These are phyloP conservation scores for Tetracladium marchalianum DNA, from an alignment of 495 filamentous ascomycete genomes.

Conservation along the genomic window DNA sequence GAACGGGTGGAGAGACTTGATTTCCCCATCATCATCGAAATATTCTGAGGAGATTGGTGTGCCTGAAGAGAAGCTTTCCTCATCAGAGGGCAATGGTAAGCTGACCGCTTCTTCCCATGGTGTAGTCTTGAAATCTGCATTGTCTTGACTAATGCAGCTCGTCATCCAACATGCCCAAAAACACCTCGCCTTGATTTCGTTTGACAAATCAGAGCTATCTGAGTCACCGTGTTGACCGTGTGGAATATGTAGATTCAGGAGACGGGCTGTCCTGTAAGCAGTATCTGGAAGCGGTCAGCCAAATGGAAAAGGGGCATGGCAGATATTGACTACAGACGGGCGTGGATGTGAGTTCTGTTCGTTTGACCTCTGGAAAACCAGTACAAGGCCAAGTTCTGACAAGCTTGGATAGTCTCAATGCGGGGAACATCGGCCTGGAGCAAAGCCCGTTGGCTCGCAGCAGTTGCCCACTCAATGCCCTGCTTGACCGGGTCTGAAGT, in stretches of 20 bases:
- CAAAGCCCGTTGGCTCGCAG: slow-evolving; percentile 5
- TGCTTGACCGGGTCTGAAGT: not conserved
- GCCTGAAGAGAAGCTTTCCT: not conserved
- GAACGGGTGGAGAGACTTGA: not conserved
- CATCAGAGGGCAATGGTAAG: slow-evolving; percentile 10
- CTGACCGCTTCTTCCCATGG: slow-evolving; percentile 9
- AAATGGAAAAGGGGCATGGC: not conserved
- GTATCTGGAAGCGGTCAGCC: slow-evolving; percentile 3
- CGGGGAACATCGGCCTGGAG: slow-evolving; percentile 8
- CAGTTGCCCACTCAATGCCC: slow-evolving; percentile 11
- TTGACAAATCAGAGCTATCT: not conserved
- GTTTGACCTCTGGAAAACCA: slow-evolving; percentile 10
- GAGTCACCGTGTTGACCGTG: not conserved
- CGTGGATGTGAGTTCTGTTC: slow-evolving; percentile 7
- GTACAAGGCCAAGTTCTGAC: slow-evolving; percentile 9
- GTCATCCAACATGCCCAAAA: slow-evolving; percentile 13
- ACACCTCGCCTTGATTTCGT: slow-evolving; percentile 4
- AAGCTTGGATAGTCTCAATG: slow-evolving; percentile 8
- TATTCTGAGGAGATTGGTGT: slow-evolving; percentile 3
- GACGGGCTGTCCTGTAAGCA: slow-evolving; percentile 8
- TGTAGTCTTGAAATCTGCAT: slow-evolving; percentile 4
- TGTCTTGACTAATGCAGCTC: slow-evolving; percentile 9
- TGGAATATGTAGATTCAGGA: not conserved
- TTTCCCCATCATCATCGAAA: slow-evolving; percentile 9
- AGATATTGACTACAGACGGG: slow-evolving; percentile 2